These are phyloP conservation scores for Pseudohalonectria lignicola DNA, from an alignment of 2,329 filamentous ascomycete species.

Conservation along the genomic window DNA sequence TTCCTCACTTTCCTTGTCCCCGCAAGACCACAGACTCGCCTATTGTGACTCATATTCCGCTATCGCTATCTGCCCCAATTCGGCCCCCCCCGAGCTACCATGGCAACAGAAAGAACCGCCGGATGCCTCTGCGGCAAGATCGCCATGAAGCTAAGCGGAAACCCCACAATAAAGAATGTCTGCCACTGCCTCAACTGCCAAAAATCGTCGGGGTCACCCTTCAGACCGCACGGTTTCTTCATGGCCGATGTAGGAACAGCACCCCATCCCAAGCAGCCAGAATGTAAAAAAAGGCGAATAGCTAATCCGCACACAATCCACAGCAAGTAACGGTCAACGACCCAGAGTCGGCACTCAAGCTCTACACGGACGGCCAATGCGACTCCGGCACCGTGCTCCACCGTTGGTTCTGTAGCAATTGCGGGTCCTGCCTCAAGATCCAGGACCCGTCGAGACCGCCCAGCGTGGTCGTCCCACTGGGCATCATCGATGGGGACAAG, in stretches of 20 bases:
- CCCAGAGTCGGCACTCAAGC: conserved; percentile 7
- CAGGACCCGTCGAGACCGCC: too few relatives aligned
- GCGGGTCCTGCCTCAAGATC: conserved; percentile 7
- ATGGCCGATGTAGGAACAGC: conserved; percentile 8
- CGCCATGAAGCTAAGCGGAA: conserved; percentile 8
- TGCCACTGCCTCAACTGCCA: conserved; percentile 16
- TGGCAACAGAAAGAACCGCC: conserved; percentile 6
- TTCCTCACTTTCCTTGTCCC: background rate
- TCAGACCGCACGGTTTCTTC: conserved; percentile 9
- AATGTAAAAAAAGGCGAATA: background rate
- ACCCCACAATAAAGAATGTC: conserved; percentile 9
- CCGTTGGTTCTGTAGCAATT: conserved; percentile 12
- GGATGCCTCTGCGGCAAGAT: conserved; percentile 16
- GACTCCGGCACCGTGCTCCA: conserved; percentile 9
- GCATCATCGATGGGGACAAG: too few relatives aligned
- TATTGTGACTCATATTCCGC: background rate
- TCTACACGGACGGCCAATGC: conserved; percentile 7
- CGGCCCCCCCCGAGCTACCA: background rate
- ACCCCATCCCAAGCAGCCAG: too few relatives aligned
- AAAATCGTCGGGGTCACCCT: conserved; percentile 9
- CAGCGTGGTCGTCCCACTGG: too few relatives aligned
- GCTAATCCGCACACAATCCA: background rate
- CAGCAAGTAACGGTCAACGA: conserved; percentile 11
- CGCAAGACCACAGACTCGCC: background rate
- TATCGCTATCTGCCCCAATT: background rate